These are phyloP conservation scores for Populus hybrid DNA, from an alignment of 441 rosid genomes.

Conservation along the genomic window DNA sequence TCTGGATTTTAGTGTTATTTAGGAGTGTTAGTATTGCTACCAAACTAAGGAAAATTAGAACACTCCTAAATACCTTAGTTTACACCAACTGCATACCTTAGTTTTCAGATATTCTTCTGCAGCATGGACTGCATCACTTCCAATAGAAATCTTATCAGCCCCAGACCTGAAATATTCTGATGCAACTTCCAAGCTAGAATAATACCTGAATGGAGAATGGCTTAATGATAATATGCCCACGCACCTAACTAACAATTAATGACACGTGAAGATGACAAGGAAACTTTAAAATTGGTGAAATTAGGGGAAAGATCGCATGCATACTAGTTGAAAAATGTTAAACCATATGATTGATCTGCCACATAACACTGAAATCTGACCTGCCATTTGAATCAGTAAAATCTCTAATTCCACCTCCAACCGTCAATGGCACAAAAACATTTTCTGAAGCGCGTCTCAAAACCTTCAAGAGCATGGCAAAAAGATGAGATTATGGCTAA, in stretches of 20 bases:
- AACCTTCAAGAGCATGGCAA: conserved; percentile 47
- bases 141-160: conserved; percentile 94
- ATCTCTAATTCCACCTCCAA: conserved; percentile 98
- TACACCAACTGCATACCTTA: conserved; percentile 42
- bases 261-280: conserved; percentile 1
- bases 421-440: conserved; percentile 98
- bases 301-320: neutral
- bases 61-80: too few relatives aligned
- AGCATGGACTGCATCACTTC: conserved; percentile 94
- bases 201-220: conserved; percentile 49
- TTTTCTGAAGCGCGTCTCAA: conserved; percentile 83
- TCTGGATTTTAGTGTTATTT: neutral
- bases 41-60: too few relatives aligned
- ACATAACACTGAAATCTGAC: conserved; percentile 25
- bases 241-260: neutral
- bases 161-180: conserved; percentile 97
- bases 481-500: conserved; percentile 6
- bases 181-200: conserved; percentile 98
- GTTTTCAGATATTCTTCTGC: conserved; percentile 89
- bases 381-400: conserved; percentile 94
- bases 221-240: conserved; percentile 7
- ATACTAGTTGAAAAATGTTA: conserved; percentile 1
- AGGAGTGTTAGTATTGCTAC: neutral
- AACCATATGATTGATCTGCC: neutral
- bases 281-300: conserved; percentile 3